Base-by-base conservation (phyloP, 1,284 basidiomycete genomes). In the Cutaneotrichosporon daszewskae region DNA sequence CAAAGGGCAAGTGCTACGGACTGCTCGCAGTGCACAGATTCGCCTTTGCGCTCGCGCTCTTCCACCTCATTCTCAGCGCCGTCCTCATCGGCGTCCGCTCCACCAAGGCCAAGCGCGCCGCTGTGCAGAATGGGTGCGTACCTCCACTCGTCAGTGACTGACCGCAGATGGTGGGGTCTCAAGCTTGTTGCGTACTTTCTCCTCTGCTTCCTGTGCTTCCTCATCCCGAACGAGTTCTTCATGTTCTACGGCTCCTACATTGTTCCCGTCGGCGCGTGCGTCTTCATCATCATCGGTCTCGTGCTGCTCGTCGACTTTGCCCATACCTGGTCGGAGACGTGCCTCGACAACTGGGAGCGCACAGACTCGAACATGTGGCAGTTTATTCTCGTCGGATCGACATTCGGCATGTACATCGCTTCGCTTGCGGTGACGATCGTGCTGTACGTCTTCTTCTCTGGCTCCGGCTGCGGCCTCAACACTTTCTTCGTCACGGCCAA, bases 281-380 rank as follows among this genome's bases (percentile, higher is more conserved):
- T 91, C 49, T 99, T 99, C 74, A 96, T 99, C 65, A 67, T 78
- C n/a, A 83, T 98, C 54, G 95, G 95, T 33, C 83, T 98, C 28
- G 89, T 99, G 45, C 83, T 99, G 32, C 82, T 99, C 45, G 87
- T 99, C 70, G 94, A 99, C 76, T 97, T 98, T 66, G 95, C 94
- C 0, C 95, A 99, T 65, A 86, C 89, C 2, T 98, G 91, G 91
- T 90, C 90, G 25, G 94, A 98, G 72, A 92, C 84, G 12, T 97
- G 94, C 64, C 79, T 97, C 39, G 85, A 96, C 57, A 88, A 88
- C 51, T 97, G 90, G 90, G 92, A 96, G 68, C 79, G 81, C 47
- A 83, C 83, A 6, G 74, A 80, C 40, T 92, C 90, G 11, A 87
- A 86, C 53, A 73, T 94, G 40, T 98, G 94, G 94, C 91, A 96